Conservation (phyloP, 495 filamentous ascomycete genomes). For the Neurospora cerealis region DNA sequence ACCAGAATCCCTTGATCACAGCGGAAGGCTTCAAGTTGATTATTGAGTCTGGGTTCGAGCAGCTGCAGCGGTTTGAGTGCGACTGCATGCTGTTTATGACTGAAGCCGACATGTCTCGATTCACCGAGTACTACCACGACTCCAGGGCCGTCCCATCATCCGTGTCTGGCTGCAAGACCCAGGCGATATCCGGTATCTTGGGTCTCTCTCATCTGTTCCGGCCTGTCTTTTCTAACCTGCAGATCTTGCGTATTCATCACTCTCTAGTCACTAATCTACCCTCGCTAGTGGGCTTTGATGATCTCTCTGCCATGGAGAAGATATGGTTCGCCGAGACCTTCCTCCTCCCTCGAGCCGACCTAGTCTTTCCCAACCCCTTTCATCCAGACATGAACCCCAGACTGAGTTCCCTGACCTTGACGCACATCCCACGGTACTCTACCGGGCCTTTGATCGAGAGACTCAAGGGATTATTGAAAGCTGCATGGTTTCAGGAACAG, state of each 20-base stretch:
- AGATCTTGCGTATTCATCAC: constrained; percentile 35
- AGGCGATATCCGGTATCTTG: constrained; percentile 22
- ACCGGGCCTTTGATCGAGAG: constrained; percentile 27
- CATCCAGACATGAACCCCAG: constrained; percentile 38
- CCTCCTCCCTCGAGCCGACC: constrained; percentile 23
- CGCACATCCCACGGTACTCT: constrained; percentile 30
- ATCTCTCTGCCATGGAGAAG: constrained; percentile 12
- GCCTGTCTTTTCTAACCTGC: constrained; percentile 32
- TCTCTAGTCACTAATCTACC: constrained; percentile 37
- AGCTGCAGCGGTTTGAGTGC: constrained; percentile 36
- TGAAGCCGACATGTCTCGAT: background rate
- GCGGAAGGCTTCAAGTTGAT: constrained; percentile 23
- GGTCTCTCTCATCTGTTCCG: constrained; percentile 33
- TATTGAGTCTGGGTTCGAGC: constrained; percentile 17
- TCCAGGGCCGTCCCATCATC: background rate
- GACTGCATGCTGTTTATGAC: constrained; percentile 12
- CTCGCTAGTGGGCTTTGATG: constrained; percentile 13
- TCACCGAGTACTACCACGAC: background rate
- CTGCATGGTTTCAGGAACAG: constrained; percentile 31
- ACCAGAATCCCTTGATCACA: constrained; percentile 25
- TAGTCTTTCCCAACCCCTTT: constrained; percentile 31
- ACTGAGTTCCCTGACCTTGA: constrained; percentile 28
- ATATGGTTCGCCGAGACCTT: constrained; percentile 28
- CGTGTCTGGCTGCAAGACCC: background rate
- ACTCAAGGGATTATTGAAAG: constrained; percentile 26